Percentiles rank a stretch among this genome's conserved stretches.
phyloP scores from a whole-genome alignment of 2,329 filamentous ascomycete genomes.

The Seiridium cupressi region DNA sequence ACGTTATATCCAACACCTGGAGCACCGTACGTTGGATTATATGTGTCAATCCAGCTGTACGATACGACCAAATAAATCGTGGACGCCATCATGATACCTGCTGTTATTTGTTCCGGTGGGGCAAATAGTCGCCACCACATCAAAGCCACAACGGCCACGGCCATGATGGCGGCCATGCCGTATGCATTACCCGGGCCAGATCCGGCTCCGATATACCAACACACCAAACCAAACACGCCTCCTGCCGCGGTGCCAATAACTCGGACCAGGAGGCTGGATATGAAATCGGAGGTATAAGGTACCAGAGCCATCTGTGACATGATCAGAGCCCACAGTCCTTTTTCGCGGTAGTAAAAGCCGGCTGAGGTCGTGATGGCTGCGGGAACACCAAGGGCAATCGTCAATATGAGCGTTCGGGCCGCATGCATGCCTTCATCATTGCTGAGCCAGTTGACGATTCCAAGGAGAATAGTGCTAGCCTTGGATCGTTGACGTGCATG shows the following conservation, averaged over 20 bases:
- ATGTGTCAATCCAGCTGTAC: constrained; percentile 2
- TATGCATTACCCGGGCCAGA: neutral
- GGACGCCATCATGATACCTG: constrained; percentile 1
- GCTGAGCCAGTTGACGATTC: neutral
- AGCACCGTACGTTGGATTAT: neutral
- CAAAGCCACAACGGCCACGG: neutral
- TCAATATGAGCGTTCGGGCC: neutral
- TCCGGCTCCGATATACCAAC: neutral
- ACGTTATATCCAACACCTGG: constrained; percentile 1
- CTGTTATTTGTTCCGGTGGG: neutral
- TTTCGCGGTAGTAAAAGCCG: constrained; percentile 1
- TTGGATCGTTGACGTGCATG: neutral
- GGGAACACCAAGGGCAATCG: neutral
- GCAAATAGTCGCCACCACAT: constrained; percentile 1
- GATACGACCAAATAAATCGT: neutral
- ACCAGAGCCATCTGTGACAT: constrained; percentile 2
- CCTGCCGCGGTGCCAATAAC: neutral
- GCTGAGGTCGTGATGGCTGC: neutral
- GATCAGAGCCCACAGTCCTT: constrained; percentile 1
- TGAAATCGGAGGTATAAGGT: neutral
- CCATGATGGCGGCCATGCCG: constrained; percentile 3
- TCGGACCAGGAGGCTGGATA: neutral
- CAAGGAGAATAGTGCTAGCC: neutral
- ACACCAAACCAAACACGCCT: neutral
- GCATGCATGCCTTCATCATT: neutral